Percentiles rank a stretch among this genome's conserved stretches.
Conservation (phyloP, 345 rosid genomes). For the Ceriops tagal region DNA sequence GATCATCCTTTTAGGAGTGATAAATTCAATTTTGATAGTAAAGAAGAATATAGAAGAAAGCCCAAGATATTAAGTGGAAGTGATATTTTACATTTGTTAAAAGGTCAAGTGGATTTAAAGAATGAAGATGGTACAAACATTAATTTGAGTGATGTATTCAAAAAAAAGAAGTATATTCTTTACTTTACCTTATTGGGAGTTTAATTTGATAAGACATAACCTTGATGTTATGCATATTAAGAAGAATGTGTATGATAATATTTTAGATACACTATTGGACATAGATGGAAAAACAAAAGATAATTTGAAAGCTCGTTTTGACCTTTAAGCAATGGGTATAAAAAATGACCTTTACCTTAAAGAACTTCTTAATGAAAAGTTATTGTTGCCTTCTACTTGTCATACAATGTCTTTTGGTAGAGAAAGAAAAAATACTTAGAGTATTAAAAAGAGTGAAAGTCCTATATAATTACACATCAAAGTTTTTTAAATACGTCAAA, state of each 20-base stretch:
- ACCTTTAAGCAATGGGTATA: not conserved
- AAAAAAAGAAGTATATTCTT: not conserved
- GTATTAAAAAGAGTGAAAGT: not conserved
- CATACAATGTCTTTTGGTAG: not conserved
- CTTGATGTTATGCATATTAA: constrained; percentile 2
- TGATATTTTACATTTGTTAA: not conserved
- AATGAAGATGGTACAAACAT: not conserved
- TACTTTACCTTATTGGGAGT: constrained; percentile 1
- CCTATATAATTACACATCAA: constrained; percentile 2
- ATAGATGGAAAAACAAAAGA: not conserved
- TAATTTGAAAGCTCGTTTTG: not conserved
- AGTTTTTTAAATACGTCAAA: not conserved
- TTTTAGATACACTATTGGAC: too few species aligned
- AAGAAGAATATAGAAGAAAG: not conserved
- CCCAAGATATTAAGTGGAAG: not conserved
- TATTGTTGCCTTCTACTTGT: too few species aligned
- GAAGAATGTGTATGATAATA: constrained; percentile 16
- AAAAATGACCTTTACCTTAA: too few species aligned
- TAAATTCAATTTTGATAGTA: not conserved
- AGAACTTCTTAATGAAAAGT: too few species aligned
- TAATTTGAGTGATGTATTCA: too few species aligned
- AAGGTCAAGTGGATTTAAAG: not conserved
- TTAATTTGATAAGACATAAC: not conserved
- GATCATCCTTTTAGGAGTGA: not conserved
- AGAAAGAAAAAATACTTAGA: too few species aligned